These are phyloP conservation scores for Euphorbia peplus DNA, from an alignment of 345 rosid genomes.

Conservation along the genomic window DNA sequence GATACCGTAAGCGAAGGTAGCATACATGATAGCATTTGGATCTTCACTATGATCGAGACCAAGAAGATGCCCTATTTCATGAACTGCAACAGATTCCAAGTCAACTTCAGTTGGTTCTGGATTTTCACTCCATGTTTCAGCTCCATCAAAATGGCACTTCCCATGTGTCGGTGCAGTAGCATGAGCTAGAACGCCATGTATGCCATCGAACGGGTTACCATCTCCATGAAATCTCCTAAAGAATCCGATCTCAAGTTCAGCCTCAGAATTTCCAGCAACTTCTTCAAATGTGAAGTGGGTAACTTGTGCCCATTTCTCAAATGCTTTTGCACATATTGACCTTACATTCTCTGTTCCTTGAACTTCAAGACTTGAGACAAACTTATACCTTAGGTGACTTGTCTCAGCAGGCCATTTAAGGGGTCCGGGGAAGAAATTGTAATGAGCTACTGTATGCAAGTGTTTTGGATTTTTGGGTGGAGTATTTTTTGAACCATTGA, in stretches of 20 bases:
- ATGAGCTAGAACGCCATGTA: slow-evolving; percentile 17
- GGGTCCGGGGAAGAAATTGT: neutral
- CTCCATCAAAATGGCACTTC: slow-evolving; percentile 28
- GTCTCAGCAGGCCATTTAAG: slow-evolving; percentile 18
- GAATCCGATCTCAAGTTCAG: slow-evolving; percentile 23
- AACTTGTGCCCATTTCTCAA: slow-evolving; percentile 25
- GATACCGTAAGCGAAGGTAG: neutral
- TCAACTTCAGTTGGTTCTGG: neutral
- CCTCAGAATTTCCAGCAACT: neutral
- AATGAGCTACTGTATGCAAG: neutral
- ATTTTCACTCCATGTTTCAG: slow-evolving; percentile 19
- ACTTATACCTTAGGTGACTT: slow-evolving; percentile 17
- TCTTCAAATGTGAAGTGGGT: slow-evolving; percentile 23
- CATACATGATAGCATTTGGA: slow-evolving; percentile 27
- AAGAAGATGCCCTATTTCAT: slow-evolving; percentile 33
- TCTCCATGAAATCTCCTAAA: slow-evolving; percentile 21
- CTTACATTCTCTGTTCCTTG: neutral
- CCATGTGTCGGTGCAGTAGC: slow-evolving; percentile 13
- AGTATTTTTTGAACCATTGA: neutral
- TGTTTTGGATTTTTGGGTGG: too few relatives aligned
- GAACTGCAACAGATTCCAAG: slow-evolving; percentile 29
- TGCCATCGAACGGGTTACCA: slow-evolving; percentile 17
- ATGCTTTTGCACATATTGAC: slow-evolving; percentile 22
- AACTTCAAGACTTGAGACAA: slow-evolving; percentile 12
- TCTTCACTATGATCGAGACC: slow-evolving; percentile 23